Conservation (phyloP, 192 early-diverging fungal genomes). For the Podila clonocystis region DNA sequence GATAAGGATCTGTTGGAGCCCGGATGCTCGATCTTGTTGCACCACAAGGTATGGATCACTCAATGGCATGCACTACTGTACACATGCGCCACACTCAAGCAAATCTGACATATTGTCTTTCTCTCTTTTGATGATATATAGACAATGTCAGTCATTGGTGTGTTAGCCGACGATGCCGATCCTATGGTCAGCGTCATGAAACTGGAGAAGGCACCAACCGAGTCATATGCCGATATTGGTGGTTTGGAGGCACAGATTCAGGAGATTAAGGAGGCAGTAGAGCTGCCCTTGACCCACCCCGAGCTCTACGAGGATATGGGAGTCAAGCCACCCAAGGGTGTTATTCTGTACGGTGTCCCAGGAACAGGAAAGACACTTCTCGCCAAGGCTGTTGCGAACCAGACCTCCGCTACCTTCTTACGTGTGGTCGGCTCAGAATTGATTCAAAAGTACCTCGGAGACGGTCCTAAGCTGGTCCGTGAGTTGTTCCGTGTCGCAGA, state of each 20-base stretch:
- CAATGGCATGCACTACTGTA: too few species aligned
- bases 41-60: conserved; percentile 76
- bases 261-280: conserved; percentile 98
- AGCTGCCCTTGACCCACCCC: conserved; percentile 95
- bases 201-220: conserved; percentile 97
- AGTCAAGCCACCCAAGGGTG: conserved; percentile 97
- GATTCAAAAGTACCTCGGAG: conserved; percentile 99
- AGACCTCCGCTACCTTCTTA: conserved; percentile 97
- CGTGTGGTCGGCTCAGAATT: conserved; percentile 97
- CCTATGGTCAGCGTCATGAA: conserved; percentile 99
- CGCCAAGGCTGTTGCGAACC: conserved; percentile 98
- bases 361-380: conserved; percentile 95
- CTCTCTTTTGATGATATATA: conserved; percentile 12
- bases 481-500: conserved; percentile 97
- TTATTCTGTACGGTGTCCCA: conserved; percentile 94
- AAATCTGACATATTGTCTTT: background rate
- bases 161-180: conserved; percentile 93
- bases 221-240: conserved; percentile 98
- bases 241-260: conserved; percentile 97
- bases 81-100: too few species aligned
- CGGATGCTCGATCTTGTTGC: conserved; percentile 93
- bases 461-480: conserved; percentile 97
- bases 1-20: conserved; percentile 99
- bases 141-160: conserved; percentile 92
- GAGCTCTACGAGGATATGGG: conserved; percentile 99